Conservation (phyloP, 257 asterid species). For the Solanum piurae region DNA sequence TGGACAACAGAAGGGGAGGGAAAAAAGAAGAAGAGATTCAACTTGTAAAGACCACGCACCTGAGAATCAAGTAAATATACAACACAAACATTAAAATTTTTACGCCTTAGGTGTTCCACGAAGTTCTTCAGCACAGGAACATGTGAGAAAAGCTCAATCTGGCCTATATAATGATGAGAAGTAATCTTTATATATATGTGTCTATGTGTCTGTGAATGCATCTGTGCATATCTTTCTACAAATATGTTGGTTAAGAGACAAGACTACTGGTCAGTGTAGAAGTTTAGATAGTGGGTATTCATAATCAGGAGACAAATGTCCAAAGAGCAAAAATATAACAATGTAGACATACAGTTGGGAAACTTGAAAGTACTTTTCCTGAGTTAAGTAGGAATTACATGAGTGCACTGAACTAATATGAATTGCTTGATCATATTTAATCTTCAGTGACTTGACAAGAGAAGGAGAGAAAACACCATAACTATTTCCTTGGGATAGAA, state of each 20-base stretch:
- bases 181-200: background rate
- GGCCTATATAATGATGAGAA: slow-evolving; percentile 44
- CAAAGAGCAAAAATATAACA: background rate
- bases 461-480: background rate
- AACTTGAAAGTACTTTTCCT: background rate
- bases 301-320: background rate
- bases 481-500: background rate
- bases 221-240: background rate
- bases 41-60: slow-evolving; percentile 26
- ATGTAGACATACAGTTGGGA: background rate
- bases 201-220: background rate
- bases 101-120: slow-evolving; percentile 69
- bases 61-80: slow-evolving; percentile 95
- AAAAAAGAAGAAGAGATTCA: background rate
- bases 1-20: background rate
- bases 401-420: background rate
- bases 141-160: slow-evolving; percentile 92
- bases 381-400: background rate
- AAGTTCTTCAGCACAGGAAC: slow-evolving; percentile 91
- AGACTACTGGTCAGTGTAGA: background rate
- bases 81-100: slow-evolving; percentile 81
- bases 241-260: background rate
- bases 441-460: background rate
- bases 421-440: background rate
- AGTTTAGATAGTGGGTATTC: background rate